Percentiles rank a stretch among this genome's conserved stretches.
phyloP scores from a whole-genome alignment of 2,329 filamentous ascomycete species.

The Paradendryphiella salina region DNA sequence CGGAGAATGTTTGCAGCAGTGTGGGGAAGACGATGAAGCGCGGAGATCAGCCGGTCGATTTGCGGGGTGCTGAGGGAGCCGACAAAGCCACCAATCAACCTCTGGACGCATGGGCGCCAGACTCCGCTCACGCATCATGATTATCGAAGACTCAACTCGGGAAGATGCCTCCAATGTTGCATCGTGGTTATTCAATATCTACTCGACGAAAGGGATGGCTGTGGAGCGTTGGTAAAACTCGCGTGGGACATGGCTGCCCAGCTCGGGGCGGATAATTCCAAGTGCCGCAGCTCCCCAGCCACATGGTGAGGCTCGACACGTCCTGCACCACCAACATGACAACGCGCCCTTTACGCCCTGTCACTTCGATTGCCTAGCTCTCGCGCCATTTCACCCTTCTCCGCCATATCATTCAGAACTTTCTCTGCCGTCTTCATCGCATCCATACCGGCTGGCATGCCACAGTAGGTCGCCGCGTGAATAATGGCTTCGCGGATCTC shows the following conservation, averaged over 20 bases:
- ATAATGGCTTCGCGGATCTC: constrained; percentile 65
- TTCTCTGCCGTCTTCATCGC: constrained; percentile 58
- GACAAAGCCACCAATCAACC: constrained; percentile 12
- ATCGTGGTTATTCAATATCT: neutral
- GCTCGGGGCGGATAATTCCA: neutral
- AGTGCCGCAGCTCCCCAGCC: neutral
- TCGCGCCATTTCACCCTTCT: constrained; percentile 48
- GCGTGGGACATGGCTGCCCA: neutral
- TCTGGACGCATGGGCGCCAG: neutral
- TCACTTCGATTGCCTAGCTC: constrained; percentile 40
- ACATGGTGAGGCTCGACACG: neutral
- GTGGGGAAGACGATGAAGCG: constrained; percentile 28
- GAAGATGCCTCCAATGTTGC: neutral
- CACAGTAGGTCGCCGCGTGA: constrained; percentile 57
- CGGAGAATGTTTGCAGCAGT: constrained; percentile 20
- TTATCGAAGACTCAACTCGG: neutral
- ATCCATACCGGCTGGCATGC: constrained; percentile 59
- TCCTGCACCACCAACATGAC: neutral
- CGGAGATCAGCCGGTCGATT: constrained; percentile 12
- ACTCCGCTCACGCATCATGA: constrained; percentile 1
- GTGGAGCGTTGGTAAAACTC: neutral
- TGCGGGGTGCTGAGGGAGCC: constrained; percentile 25
- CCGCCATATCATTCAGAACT: constrained; percentile 57
- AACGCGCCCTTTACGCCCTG: constrained; percentile 23
- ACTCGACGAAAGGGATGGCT: neutral